These are phyloP conservation scores for Acrodontium crateriforme DNA, from an alignment of 2,329 filamentous ascomycete species.

Conservation along the genomic window DNA sequence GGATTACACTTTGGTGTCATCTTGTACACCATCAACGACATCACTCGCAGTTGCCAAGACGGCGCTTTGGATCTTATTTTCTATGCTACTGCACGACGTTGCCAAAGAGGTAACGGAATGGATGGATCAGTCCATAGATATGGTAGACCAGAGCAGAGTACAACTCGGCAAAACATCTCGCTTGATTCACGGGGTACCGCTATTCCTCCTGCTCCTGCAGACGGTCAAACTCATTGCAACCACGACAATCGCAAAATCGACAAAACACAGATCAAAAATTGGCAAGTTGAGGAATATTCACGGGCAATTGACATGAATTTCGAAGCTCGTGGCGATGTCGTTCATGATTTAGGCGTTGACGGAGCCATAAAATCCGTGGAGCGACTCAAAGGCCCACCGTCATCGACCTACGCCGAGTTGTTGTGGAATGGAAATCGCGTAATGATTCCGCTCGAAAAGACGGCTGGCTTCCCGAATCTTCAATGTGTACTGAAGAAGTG, in stretches of 20 bases:
- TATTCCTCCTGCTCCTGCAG: constrained; percentile 7
- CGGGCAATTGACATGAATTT: constrained; percentile 23
- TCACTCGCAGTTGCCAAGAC: constrained; percentile 16
- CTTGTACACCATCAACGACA: constrained; percentile 23
- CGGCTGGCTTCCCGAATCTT: constrained; percentile 19
- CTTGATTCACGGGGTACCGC: constrained; percentile 10
- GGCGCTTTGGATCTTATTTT: constrained; percentile 21
- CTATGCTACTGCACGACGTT: constrained; percentile 14
- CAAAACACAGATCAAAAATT: constrained; percentile 18
- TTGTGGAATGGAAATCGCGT: constrained; percentile 23
- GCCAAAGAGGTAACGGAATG: too few species aligned
- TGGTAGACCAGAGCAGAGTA: background rate
- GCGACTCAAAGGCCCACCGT: constrained; percentile 18
- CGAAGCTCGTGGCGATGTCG: constrained; percentile 19
- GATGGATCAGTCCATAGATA: constrained; percentile 1
- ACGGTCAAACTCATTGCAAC: constrained; percentile 18
- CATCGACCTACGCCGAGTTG: constrained; percentile 24
- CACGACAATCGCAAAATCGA: constrained; percentile 18
- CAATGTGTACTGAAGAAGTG: constrained; percentile 19
- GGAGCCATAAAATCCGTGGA: constrained; percentile 18
- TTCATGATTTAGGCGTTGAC: constrained; percentile 20
- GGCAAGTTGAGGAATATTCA: constrained; percentile 18
- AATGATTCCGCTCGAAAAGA: constrained; percentile 18
- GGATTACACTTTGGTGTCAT: constrained; percentile 28
- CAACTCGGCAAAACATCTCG: too few species aligned